Base-by-base conservation (phyloP, 805 yeast genomes). In the Sporopachydermia lactativora region DNA sequence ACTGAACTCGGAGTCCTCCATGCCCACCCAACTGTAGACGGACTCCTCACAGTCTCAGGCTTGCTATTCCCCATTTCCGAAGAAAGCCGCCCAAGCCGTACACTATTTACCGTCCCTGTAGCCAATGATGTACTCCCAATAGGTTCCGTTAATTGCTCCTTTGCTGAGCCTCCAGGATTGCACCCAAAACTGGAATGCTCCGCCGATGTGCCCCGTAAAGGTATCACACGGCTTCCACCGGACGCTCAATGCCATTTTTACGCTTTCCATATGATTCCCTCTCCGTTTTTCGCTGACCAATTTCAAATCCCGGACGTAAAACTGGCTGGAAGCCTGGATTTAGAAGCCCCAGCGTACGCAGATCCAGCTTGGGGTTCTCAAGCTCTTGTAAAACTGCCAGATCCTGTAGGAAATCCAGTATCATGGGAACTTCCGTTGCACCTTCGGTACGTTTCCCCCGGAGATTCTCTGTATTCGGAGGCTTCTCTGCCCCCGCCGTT, bases 201-300 rank as follows among this genome's bases (percentile, higher is more conserved):
- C 3, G 34, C 50, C 11, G 24, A 16, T 3, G 35, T 45, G 5
- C 40, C 35, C 17, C 15, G 34, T 1, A 35, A 45, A n/a, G n/a
- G n/a, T n/a, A n/a, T n/a, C n/a, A n/a, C n/a, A n/a, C n/a, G n/a
- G n/a, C n/a, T n/a, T n/a, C n/a, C n/a, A n/a, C 50, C 50, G 4
- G 39, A 40, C 15, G 39, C 41, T 13, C 42, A 49, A 3, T 75
- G 81, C 55, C 58, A 59, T 31, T 59, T 70, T 13, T 71, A 57
- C 45, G 53, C 66, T 18, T 59, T 60, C 45, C 52, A 68, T 18
- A 62, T 65, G 5, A 48, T 73, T 6, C 75, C 77, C 3, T 53
- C 55, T 3, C 57, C 59, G 14, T 41, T 74, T 15, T 72, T 75
- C 48, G 60, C 73, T n/a, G 81, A 75, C 55, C 60, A 60, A 49